Evolutionary conservation across 2,329 filamentous ascomycete genomes (phyloP).

Genomic region (Sphaerulina vaccinii): DNA sequence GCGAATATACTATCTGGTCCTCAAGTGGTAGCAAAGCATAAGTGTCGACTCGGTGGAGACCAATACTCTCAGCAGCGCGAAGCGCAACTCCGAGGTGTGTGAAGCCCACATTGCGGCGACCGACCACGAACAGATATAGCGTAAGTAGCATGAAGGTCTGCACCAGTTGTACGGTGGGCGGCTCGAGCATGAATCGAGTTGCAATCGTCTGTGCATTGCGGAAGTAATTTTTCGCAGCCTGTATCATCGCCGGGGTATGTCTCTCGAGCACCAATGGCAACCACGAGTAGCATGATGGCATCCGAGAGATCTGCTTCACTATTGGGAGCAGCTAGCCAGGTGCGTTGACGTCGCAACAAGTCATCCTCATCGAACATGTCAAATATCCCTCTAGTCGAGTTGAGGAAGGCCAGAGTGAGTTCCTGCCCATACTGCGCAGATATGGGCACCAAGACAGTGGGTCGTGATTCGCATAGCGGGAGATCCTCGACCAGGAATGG

Average conservation of each 20-base stretch:
- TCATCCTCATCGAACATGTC: neutral
- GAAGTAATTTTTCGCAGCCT: neutral
- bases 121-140: neutral
- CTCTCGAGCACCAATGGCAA: neutral
- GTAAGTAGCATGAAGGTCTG: neutral
- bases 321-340: neutral
- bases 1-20: neutral
- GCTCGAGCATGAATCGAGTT: neutral
- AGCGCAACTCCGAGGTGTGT: neutral
- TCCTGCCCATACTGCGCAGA: neutral
- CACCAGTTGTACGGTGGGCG: neutral
- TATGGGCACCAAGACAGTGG: neutral
- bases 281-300: neutral
- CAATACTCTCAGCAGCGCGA: neutral
- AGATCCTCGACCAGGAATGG: neutral
- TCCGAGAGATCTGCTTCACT: neutral
- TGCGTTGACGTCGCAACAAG: neutral
- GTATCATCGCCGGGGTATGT: neutral
- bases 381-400: neutral
- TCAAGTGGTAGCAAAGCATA: neutral
- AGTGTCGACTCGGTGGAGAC: neutral
- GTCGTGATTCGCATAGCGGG: neutral
- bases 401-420: neutral
- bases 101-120: neutral
- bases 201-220: neutral